These are phyloP conservation scores for Phoenix roebelenii DNA, from an alignment of 176 grass and related monocot genomes.

Conservation along the genomic window DNA sequence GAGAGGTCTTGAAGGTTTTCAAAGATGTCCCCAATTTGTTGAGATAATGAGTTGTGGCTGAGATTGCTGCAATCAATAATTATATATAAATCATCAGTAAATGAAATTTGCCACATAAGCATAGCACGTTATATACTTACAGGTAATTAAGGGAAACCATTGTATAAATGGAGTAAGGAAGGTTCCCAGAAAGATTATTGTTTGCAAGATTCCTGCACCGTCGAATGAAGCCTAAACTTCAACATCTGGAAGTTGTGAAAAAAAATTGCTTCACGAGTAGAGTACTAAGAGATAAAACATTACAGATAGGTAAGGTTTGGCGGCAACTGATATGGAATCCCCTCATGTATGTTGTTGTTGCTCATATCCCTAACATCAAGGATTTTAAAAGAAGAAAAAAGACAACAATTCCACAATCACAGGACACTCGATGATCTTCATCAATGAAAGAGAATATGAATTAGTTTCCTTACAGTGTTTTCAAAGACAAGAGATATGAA, in stretches of 20 bases:
- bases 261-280: background rate
- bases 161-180: slow-evolving; percentile 78
- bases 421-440: background rate
- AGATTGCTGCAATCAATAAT: slow-evolving; percentile 57
- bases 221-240: slow-evolving; percentile 6
- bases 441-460: slow-evolving; percentile 6
- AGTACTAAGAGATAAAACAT: background rate
- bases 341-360: slow-evolving; percentile 63
- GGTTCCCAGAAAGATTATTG: slow-evolving; percentile 67
- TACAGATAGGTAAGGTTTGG: slow-evolving; percentile 51
- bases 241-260: background rate
- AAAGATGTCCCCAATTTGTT: slow-evolving; percentile 68
- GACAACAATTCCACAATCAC: background rate
- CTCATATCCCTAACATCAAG: slow-evolving; percentile 69
- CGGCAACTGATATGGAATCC: slow-evolving; percentile 87
- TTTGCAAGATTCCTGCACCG: slow-evolving; percentile 64
- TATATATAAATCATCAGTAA: slow-evolving; percentile 11
- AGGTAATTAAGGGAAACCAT: slow-evolving; percentile 74
- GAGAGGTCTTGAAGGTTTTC: slow-evolving; percentile 54
- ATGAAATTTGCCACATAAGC: slow-evolving; percentile 4
- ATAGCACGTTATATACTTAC: slow-evolving; percentile 40
- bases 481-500: slow-evolving; percentile 53
- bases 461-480: slow-evolving; percentile 61
- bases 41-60: slow-evolving; percentile 63
- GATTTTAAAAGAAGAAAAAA: slow-evolving; percentile 3